Evolutionary conservation across 116 monocot genomes (phyloP).

Genomic region (Phalaenopsis hybrid): DNA sequence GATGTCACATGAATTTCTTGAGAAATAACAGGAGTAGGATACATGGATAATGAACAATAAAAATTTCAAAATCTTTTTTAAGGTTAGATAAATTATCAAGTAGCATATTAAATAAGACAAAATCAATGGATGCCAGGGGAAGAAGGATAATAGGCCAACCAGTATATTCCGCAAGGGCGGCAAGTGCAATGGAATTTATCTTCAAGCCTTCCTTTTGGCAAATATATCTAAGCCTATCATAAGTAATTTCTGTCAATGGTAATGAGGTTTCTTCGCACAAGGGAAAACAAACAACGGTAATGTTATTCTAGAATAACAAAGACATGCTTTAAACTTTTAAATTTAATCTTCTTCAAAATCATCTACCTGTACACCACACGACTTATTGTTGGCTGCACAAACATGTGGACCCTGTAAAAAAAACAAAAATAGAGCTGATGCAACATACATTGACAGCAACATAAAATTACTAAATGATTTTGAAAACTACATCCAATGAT

Average conservation of each 20-base stretch:
- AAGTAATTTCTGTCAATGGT: conserved; percentile 2
- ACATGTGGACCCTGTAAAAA: conserved; percentile 74
- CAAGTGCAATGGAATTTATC: conserved; percentile 72
- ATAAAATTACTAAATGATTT: background rate
- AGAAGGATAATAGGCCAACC: conserved; percentile 31
- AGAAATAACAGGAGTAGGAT: background rate
- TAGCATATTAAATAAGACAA: background rate
- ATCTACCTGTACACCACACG: conserved; percentile 92
- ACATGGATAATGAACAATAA: background rate
- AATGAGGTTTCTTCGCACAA: background rate
- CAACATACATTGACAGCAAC: background rate
- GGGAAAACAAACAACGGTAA: background rate
- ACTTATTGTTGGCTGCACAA: conserved; percentile 77
- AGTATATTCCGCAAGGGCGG: conserved; percentile 79
- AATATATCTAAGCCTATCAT: conserved; percentile 82
- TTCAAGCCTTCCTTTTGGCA: conserved; percentile 76
- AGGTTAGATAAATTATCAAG: background rate
- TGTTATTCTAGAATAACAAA: background rate
- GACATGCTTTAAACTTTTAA: background rate
- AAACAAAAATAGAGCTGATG: conserved; percentile 7
- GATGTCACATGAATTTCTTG: background rate
- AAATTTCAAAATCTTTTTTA: background rate
- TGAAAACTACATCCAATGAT: background rate
- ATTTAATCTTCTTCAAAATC: conserved; percentile 6
- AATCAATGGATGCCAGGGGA: background rate